Base-by-base conservation (phyloP, 2,329 filamentous ascomycete species). In the Colletotrichum orchidophilum region DNA sequence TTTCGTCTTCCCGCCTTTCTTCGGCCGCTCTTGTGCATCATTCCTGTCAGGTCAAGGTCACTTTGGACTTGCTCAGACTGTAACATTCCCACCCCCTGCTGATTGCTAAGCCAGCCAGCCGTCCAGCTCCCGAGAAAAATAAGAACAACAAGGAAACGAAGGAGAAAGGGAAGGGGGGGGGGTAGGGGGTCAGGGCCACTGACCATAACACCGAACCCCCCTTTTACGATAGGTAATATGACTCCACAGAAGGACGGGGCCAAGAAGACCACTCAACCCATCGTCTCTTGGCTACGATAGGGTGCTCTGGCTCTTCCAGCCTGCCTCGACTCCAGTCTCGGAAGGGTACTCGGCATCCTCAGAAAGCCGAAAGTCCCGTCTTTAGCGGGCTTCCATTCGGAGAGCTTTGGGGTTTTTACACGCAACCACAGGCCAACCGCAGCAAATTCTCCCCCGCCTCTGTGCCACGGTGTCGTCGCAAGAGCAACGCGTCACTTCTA, bases 401-500 rank as follows among this genome's bases (percentile, higher is more conserved):
- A 24, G 21, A 52, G n/a, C 49, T 52, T 12, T 52, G n/a, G 9
- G 9, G 24, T 5, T 55, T 5, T 11, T 33, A 2, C 15, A 29
- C 27, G 8, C 13, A 29, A 31, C 29, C 29, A 24, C 11, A 27
- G 29, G 29, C 26, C n/a, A 35, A 54, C 64, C 46, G 27, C 31
- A 61, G 46, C 57, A 24, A 61, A 52, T 15, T 21, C 63, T 59
- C 53, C 63, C 63, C 66, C 66, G 27, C 42, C 60, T 59, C 53
- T 42, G 54, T 60, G 55, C 46, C 63, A 60, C 55, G 49, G 35
- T 46, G 35, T 52, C 39, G 63, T 70, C 63, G 63, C 63, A 66
- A 61, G 67, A 70, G 67, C 67, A 66, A 70, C 67, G 67, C 67
- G 67, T 70, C 67, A 55, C 55, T 65, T 60, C 39, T 18, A 9